Evolutionary conservation across 1,284 basidiomycete genomes (phyloP).

Genomic region (Ustilago cynodontis): DNA sequence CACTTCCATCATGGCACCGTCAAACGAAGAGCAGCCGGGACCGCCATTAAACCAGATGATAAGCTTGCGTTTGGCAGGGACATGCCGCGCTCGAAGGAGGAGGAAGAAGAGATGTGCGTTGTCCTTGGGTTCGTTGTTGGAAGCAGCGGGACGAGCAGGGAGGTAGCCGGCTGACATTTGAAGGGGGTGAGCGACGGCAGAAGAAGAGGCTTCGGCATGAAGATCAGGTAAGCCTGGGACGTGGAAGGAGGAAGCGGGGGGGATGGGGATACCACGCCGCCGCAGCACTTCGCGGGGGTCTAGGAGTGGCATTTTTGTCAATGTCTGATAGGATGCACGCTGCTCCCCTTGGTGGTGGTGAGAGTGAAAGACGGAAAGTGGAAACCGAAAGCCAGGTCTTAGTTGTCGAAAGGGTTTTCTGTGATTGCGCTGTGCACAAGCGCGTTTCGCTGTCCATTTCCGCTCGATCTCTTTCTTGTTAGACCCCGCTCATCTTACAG

Average conservation of each 20-base stretch:
- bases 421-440: background rate
- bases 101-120: conserved; percentile 89
- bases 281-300: conserved; percentile 45
- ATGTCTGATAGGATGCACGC: too few relatives aligned
- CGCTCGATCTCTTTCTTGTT: background rate
- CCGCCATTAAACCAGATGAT: conserved; percentile 98
- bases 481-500: background rate
- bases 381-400: too few relatives aligned
- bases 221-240: conserved; percentile 52
- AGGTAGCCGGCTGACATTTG: conserved; percentile 65
- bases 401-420: background rate
- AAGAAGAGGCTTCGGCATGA: conserved; percentile 36
- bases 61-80: conserved; percentile 86
- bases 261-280: conserved; percentile 43
- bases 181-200: conserved; percentile 38
- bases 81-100: conserved; percentile 86
- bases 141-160: conserved; percentile 40
- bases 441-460: background rate
- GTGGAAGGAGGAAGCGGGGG: conserved; percentile 47
- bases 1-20: conserved; percentile 97
- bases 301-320: conserved; percentile 33
- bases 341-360: background rate
- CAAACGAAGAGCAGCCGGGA: conserved; percentile 95
- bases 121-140: conserved; percentile 44
- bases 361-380: too few relatives aligned